phyloP scores from a whole-genome alignment of 768 basidiomycete genomes.

The Boletus rubescentipes region DNA sequence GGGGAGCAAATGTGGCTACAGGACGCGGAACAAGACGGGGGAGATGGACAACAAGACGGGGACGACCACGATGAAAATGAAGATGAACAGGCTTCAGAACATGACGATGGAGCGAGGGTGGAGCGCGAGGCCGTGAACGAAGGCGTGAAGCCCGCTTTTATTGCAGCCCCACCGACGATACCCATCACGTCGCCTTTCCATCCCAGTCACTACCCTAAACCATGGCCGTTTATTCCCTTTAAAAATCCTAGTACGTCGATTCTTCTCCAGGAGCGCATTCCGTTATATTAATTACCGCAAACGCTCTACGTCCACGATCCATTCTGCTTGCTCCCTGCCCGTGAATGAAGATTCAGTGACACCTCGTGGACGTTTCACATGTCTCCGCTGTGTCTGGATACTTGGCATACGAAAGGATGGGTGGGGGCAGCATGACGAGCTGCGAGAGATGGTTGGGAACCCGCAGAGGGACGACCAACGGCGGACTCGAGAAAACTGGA shows the following conservation, averaged over 20 bases:
- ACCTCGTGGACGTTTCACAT: conserved; percentile 30
- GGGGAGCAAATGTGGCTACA: too few relatives aligned
- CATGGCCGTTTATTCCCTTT: conserved; percentile 45
- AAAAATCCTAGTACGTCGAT: conserved; percentile 12
- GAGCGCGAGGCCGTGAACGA: too few relatives aligned
- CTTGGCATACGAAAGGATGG: too few relatives aligned
- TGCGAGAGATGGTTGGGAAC: too few relatives aligned
- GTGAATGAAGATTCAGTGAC: background rate
- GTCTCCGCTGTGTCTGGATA: too few relatives aligned
- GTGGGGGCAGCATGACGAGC: too few relatives aligned
- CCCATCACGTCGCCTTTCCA: conserved; percentile 31
- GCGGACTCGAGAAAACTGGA: too few relatives aligned
- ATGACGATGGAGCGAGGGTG: too few relatives aligned
- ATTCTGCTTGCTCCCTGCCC: conserved; percentile 33
- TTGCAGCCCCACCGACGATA: conserved; percentile 5
- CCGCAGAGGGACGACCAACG: too few relatives aligned
- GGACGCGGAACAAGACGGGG: too few relatives aligned
- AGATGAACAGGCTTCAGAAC: background rate
- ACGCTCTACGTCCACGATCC: conserved; percentile 48
- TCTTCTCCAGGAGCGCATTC: conserved; percentile 35
- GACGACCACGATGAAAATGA: background rate
- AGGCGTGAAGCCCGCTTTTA: background rate
- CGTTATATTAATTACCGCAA: conserved; percentile 37
- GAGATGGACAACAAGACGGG: too few relatives aligned
- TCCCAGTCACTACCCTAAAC: conserved; percentile 36